A percentile compares a stretch with the other conserved stretches of the same genome.
These are phyloP conservation scores for Somion occarium DNA, from an alignment of 1,284 basidiomycete genomes.

Conservation along the genomic window DNA sequence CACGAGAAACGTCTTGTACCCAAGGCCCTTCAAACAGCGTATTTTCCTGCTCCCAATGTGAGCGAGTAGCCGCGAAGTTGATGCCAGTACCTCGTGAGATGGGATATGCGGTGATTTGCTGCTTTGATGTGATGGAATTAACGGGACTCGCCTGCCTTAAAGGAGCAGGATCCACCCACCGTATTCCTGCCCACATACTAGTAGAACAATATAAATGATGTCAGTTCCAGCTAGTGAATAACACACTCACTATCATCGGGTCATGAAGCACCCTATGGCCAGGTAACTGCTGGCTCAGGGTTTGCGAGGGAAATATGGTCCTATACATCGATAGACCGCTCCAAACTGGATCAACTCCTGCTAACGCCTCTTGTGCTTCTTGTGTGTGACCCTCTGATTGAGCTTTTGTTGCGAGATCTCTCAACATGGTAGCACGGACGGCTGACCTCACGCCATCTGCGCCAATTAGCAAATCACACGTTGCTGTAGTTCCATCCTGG, in stretches of 20 bases:
- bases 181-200: conserved; percentile 41
- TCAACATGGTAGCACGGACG: conserved; percentile 23
- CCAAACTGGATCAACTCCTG: conserved; percentile 29
- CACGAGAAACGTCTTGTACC: conserved; percentile 28
- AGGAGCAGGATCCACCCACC: conserved; percentile 17
- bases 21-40: conserved; percentile 31
- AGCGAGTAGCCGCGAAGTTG: conserved; percentile 37
- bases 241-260: conserved; percentile 32
- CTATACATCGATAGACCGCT: conserved; percentile 38
- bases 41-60: conserved; percentile 30
- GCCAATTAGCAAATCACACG: conserved; percentile 45
- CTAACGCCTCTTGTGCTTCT: conserved; percentile 19
- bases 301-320: conserved; percentile 32
- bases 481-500: conserved; percentile 35
- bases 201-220: conserved; percentile 7
- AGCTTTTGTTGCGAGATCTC: conserved; percentile 18
- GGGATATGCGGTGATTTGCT: conserved; percentile 43
- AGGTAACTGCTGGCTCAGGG: conserved; percentile 27
- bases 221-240: background rate
- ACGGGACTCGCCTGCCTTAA: background rate
- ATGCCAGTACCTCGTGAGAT: conserved; percentile 36
- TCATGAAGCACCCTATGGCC: conserved; percentile 29
- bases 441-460: conserved; percentile 41
- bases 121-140: background rate
- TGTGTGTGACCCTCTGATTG: conserved; percentile 12